A percentile compares a stretch with the other conserved stretches of the same genome.
Evolutionary conservation across 2,329 filamentous ascomycete species (phyloP).

Genomic region (Curvularia lunata): DNA sequence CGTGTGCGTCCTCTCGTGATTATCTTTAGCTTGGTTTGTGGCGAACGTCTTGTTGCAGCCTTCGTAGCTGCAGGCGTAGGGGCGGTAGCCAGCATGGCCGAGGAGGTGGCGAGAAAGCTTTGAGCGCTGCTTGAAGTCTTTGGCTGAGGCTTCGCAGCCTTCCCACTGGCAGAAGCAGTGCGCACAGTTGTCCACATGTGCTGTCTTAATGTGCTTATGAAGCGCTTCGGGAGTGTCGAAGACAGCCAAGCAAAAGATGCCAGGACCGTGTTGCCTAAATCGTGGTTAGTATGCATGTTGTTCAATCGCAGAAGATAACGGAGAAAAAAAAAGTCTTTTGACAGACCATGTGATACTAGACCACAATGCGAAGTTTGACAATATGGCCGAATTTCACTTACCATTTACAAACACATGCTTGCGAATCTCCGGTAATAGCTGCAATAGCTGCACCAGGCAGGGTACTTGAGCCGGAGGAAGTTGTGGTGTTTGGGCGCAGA

Average conservation of each 20-base stretch:
- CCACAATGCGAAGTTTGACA: not conserved
- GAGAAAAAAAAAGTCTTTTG: not conserved
- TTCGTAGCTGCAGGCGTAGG: slow-evolving; percentile 45
- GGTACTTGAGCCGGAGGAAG: slow-evolving; percentile 13
- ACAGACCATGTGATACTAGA: not conserved
- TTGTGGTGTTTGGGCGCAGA: slow-evolving; percentile 24
- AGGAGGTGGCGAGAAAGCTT: slow-evolving; percentile 49
- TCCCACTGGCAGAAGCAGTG: slow-evolving; percentile 48
- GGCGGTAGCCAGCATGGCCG: slow-evolving; percentile 47
- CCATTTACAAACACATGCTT: slow-evolving; percentile 43
- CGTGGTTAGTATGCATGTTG: not conserved
- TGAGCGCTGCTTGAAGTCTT: slow-evolving; percentile 50
- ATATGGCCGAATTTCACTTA: slow-evolving; percentile 9
- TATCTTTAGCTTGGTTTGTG: slow-evolving; percentile 51
- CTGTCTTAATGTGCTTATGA: slow-evolving; percentile 46
- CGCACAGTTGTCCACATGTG: slow-evolving; percentile 45
- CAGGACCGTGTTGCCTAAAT: slow-evolving; percentile 33
- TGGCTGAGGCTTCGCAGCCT: slow-evolving; percentile 40
- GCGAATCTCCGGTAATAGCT: slow-evolving; percentile 12
- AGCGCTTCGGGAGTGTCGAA: slow-evolving; percentile 40
- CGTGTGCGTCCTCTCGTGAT: slow-evolving; percentile 49
- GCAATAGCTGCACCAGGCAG: slow-evolving; percentile 8
- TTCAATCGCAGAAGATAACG: not conserved
- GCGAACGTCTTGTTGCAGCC: slow-evolving; percentile 49
- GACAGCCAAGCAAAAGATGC: slow-evolving; percentile 35